phyloP scores from a whole-genome alignment of 2,329 filamentous ascomycete genomes.

The Helicocarpus griseus region DNA sequence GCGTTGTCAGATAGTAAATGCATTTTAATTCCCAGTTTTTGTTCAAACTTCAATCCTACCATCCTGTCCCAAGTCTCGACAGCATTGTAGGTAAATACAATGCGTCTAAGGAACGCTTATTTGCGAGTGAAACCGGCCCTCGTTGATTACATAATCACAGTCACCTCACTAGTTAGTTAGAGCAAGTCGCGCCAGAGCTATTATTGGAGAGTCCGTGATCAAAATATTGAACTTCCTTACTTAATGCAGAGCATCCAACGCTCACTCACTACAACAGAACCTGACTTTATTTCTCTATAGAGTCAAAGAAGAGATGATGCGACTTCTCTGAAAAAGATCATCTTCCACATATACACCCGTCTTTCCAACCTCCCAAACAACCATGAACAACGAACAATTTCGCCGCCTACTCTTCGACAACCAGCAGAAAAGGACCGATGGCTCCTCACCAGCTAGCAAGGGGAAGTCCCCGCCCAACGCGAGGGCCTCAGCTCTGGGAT shows the following conservation, averaged over 20 bases:
- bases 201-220: not conserved
- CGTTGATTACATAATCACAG: not conserved
- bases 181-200: not conserved
- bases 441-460: slow-evolving; percentile 11
- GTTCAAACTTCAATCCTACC: no score
- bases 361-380: not conserved
- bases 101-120: no score
- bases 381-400: slow-evolving; percentile 95
- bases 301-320: not conserved
- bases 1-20: no score
- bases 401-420: slow-evolving; percentile 62
- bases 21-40: no score
- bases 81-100: no score
- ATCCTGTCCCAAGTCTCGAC: no score
- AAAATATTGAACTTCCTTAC: not conserved
- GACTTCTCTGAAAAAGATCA: no score
- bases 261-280: no score
- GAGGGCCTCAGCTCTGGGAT: slow-evolving; percentile 54
- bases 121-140: no score
- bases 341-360: no score
- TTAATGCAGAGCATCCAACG: no score
- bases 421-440: slow-evolving; percentile 24
- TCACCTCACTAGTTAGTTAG: not conserved
- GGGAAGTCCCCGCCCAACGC: slow-evolving; percentile 22
- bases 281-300: not conserved